Evolutionary conservation across 2,329 filamentous ascomycete genomes (phyloP).

Genomic region (Celoporthe dispersa): DNA sequence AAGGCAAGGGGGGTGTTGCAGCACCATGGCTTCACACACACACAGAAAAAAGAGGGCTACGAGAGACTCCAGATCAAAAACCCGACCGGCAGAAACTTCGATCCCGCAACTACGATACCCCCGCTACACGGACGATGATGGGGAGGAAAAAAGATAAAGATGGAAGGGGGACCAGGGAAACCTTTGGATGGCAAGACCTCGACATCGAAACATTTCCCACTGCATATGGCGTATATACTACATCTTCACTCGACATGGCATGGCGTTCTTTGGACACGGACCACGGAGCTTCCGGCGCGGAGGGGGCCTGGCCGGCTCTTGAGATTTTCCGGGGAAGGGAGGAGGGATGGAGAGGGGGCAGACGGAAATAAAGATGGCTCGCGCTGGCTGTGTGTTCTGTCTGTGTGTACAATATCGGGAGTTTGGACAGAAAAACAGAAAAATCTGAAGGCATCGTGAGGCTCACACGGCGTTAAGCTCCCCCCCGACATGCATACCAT

Average conservation of each 20-base stretch:
- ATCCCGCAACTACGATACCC: not conserved
- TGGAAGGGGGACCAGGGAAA: not conserved
- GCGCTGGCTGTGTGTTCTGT: conserved; percentile 17
- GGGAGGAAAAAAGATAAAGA: not conserved
- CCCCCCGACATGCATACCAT: not conserved
- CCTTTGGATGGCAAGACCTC: conserved; percentile 12
- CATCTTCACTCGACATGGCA: conserved; percentile 31
- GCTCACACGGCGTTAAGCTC: not conserved
- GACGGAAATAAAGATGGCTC: conserved; percentile 1
- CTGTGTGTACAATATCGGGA: conserved; percentile 23
- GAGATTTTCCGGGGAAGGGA: not conserved
- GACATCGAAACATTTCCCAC: conserved; percentile 9
- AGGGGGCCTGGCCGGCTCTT: conserved; percentile 8
- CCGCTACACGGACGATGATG: not conserved
- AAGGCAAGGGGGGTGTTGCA: not conserved
- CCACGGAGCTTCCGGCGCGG: conserved; percentile 7
- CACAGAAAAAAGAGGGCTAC: not conserved
- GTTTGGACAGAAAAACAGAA: not conserved
- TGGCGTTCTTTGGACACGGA: conserved; percentile 26
- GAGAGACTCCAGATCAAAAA: not conserved
- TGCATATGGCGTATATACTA: conserved; percentile 25
- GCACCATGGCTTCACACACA: not conserved
- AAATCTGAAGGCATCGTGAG: not conserved
- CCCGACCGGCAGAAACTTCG: not conserved
- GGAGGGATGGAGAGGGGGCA: not conserved